These are phyloP conservation scores for Lablab purpureus DNA, from an alignment of 306 rosid species.

Conservation along the genomic window DNA sequence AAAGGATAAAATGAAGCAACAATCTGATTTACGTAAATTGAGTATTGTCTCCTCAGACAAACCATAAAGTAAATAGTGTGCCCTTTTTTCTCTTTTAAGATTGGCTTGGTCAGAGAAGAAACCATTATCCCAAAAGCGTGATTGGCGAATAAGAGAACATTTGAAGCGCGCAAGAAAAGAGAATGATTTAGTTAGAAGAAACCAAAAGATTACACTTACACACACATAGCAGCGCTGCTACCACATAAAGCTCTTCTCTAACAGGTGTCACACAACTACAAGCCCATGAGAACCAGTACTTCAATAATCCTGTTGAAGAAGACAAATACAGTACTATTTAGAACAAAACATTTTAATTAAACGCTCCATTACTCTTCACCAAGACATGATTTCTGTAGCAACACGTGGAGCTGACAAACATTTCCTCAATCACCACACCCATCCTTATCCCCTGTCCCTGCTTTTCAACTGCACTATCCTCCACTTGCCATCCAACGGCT, in stretches of 20 bases:
- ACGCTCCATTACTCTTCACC: too few species aligned
- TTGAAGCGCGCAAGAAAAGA: neutral
- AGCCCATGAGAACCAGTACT: too few species aligned
- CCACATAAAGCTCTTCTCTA: too few species aligned
- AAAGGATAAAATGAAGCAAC: too few species aligned
- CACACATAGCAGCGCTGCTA: too few species aligned
- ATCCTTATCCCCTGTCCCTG: too few species aligned
- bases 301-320: too few species aligned
- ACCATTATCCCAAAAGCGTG: neutral
- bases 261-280: too few species aligned
- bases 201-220: neutral
- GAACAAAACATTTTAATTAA: too few species aligned
- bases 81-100: neutral
- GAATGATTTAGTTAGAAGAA: neutral
- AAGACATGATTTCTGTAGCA: neutral
- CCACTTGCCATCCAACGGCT: neutral
- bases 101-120: neutral
- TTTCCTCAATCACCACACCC: neutral
- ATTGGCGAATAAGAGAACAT: neutral
- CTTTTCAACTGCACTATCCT: too few species aligned
- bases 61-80: neutral
- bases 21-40: too few species aligned
- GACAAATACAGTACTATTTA: too few species aligned
- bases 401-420: conserved; percentile 16
- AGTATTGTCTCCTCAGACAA: neutral